Conservation (phyloP, 176 grass and related monocot genomes). For the Avena sativa region DNA sequence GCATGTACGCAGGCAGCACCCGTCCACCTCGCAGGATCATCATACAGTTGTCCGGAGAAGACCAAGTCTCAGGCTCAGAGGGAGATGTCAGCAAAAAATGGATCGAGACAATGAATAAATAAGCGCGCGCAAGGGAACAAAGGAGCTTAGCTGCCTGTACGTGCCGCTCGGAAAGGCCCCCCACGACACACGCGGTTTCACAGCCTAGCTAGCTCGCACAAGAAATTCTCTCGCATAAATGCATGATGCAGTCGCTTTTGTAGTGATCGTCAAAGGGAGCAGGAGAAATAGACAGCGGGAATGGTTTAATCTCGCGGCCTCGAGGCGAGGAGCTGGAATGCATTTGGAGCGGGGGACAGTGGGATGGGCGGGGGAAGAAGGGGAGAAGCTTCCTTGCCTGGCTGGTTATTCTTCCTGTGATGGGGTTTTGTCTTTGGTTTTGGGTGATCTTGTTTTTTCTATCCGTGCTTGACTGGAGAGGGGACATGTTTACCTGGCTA, state of each 20-base stretch:
- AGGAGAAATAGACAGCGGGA: conserved; percentile 43
- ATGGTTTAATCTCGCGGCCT: conserved; percentile 37
- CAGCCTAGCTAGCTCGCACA: conserved; percentile 63
- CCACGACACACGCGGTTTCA: conserved; percentile 53
- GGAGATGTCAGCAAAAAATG: conserved; percentile 42
- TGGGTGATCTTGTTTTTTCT: background rate
- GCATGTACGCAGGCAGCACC: background rate
- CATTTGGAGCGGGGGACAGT: conserved; percentile 48
- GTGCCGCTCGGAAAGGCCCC: conserved; percentile 28
- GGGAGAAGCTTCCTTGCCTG: conserved; percentile 47
- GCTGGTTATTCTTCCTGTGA: background rate
- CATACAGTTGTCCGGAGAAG: conserved; percentile 47
- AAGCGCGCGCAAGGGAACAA: conserved; percentile 27
- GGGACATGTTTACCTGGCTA: conserved; percentile 3
- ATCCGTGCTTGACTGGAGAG: background rate
- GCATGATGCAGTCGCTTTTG: conserved; percentile 32
- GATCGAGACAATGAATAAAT: no score
- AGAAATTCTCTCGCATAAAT: background rate
- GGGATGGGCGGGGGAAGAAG: conserved; percentile 44
- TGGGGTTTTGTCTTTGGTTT: background rate
- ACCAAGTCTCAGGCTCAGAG: conserved; percentile 25
- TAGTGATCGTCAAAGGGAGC: conserved; percentile 48
- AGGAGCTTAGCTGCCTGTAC: conserved; percentile 43
- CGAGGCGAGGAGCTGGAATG: conserved; percentile 55
- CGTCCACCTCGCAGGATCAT: conserved; percentile 38